Evolutionary conservation across 2,329 filamentous ascomycete genomes (phyloP), one percentile per base, ranked within the genome.

Genomic region (Colletotrichum spaethianum): DNA sequence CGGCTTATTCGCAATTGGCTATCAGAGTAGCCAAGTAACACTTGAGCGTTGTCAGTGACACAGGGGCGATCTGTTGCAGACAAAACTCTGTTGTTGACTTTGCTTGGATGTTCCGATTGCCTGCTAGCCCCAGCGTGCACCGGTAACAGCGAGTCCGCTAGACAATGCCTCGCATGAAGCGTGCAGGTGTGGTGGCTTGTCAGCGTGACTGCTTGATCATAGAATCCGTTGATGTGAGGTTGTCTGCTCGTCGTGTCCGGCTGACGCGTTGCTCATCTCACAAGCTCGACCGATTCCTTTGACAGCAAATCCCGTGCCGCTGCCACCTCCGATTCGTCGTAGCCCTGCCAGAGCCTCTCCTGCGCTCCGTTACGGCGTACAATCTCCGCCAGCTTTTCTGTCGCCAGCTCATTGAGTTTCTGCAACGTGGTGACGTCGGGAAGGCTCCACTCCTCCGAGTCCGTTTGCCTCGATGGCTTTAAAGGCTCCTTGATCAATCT

Each of bases 301-400:
- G 89, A 87, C 46, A 95, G 82, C 71, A 95, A 84, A 75, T 91
- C 90, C 76, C 90, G 88, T 60, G 92, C 93, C 16, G 93, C 93
- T 76, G 89, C 88, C 62, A 97, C 83, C 79, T 97, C 94, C 3
- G 88, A 87, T 77, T 89, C 85, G 70, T 92, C 90, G 80, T 94
- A 96, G 11, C 93, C 94, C 77, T 89, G 86, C 92, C 93, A 95
- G 23, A 89, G 88, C 74, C 86, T 86, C 80, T 94, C 89, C 69
- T 88, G 84, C 61, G 88, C 85, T 44, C 86, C 83, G 78, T 89
- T 86, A 73, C 88, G 88, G 72, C 93, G 88, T 73, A 95, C 90
- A 76, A 96, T 95, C 79, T 96, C 93, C 1, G 89, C 88, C 18
- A 97, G 86, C 81, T 94, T 95, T 69, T 86, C 85, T 1, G 93